Evolutionary conservation across 2,329 filamentous ascomycete species (phyloP), one percentile per base, ranked within the genome.

Genomic region (Alternaria sp.): DNA sequence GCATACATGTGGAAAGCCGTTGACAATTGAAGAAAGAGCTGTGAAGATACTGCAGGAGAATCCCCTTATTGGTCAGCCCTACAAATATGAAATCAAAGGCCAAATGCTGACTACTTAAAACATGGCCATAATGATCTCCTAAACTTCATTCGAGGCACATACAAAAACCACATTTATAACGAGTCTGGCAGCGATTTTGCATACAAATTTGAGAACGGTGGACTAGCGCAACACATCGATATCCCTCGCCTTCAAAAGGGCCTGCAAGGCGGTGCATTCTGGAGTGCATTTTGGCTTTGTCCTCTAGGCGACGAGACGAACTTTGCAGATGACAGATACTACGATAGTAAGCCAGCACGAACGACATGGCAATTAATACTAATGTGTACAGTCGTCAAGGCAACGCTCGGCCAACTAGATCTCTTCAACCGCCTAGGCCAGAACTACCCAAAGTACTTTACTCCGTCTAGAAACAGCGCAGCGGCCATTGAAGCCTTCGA

Each of bases 101-200:
- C 14, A 23, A 10, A 10, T 46, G 54, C 71, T 76, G 44, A 77
- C 54, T 21, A 39, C 4, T 11, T 2, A 2, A 64, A 13, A 93
- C 93, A 97, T 77, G 93, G 93, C 0, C 93, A 97, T 74, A 90
- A 96, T 78, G 94, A 98, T 74, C 83, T 98, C 48, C 85, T 94
- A 23, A 89, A 95, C 37, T 77, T 89, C 28, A 82, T 97, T 51
- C 86, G 92, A 36, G 78, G 68, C 5, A 37, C 79, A 4, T 94
- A 88, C 70, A 81, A 88, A 37, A 97, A 97, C 72, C 88, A 90
- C 61, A 93, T 98, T 67, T 90, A 96, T 72, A 80, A 83, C 61
- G 26, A 41, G 10, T 46, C 52, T 24, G 58, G 45, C 24, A 78
- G 84, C 11, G 86, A 88, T 48, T 97, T 97, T 79, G 88, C 84